Evolutionary conservation across 768 basidiomycete genomes (phyloP).

Genomic region (Hypholoma sublateritium): DNA sequence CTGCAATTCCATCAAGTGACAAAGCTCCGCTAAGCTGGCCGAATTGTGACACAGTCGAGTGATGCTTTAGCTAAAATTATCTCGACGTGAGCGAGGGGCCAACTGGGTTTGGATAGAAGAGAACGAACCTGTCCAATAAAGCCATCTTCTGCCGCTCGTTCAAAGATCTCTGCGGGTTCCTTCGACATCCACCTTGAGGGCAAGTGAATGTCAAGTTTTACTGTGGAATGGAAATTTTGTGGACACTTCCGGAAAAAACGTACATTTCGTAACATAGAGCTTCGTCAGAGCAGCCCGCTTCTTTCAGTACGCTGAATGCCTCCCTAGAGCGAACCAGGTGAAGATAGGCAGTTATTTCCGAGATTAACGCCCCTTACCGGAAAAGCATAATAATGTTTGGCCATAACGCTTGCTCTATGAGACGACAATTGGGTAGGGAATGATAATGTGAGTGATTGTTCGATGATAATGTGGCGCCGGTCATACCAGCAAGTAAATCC

Average conservation of each 20-base stretch:
- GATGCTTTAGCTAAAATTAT: slow-evolving; percentile 50
- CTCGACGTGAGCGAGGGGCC: too few species aligned
- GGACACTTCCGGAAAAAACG: neutral
- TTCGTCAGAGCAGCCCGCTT: slow-evolving; percentile 66
- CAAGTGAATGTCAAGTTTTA: neutral
- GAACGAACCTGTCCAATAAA: slow-evolving; percentile 52
- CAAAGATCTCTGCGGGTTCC: slow-evolving; percentile 69
- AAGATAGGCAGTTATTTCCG: neutral
- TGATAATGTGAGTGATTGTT: too few species aligned
- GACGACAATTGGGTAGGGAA: neutral
- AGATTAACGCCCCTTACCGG: slow-evolving; percentile 30
- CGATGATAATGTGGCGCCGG: too few species aligned
- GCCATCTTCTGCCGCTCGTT: slow-evolving; percentile 65
- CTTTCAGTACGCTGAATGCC: slow-evolving; percentile 60
- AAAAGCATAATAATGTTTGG: slow-evolving; percentile 67
- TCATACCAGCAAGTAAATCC: slow-evolving; percentile 55
- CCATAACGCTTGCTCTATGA: slow-evolving; percentile 59
- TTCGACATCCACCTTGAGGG: slow-evolving; percentile 66
- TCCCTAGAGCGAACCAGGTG: slow-evolving; percentile 33
- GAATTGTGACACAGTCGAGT: slow-evolving; percentile 61
- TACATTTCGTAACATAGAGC: slow-evolving; percentile 68
- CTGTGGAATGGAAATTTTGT: too few species aligned
- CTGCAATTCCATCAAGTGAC: slow-evolving; percentile 48
- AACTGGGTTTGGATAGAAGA: too few species aligned
- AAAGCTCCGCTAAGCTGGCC: slow-evolving; percentile 61